Base-by-base conservation (phyloP, 1,284 basidiomycete genomes). In the Apiotrichum porosum region DNA sequence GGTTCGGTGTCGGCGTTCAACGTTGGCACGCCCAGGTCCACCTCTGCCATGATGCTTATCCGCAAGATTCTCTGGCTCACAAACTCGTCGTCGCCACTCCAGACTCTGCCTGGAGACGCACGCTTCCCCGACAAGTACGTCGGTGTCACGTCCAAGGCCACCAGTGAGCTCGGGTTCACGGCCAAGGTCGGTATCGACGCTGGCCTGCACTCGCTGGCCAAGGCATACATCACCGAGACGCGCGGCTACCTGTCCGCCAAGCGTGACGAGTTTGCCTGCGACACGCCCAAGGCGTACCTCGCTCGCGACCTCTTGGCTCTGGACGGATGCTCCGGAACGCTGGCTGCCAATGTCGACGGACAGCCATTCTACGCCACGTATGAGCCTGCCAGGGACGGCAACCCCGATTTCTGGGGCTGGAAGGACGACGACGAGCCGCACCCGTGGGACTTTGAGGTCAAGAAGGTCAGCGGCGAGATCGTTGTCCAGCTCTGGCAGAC, bases 41-140 rank as follows among this genome's bases (percentile, higher is more conserved):
- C 54, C 13, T 44, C 58, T 4, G 58, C 58, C 4, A 51, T 52
- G 35, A 39, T 47, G 13, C 52, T 65, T 8, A 54, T 67, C 47
- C 52, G 52, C 35, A 63, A 59, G 42, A 42, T 57, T 19, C 42
- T 67, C 19, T 45, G 45, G 12, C 50, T 65, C n/a, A 59, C 60
- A 22, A 56, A 60, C 36, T 63, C 61, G 15, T 54, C 58, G 12
- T 65, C 63, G 13, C 61, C 65, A 1, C 17, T 66, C 18, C 63
- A 56, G 30, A 47, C 41, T 18, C 54, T 66, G 18, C 58, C 58
- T 1, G 54, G 47, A 13, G 61, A 65, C 50, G 45, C 51, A 31
- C 52, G 57, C 4, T 61, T 58, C 39, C 62, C 60, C 3, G 51
- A 57, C 26, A 39, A 42, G 18, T 62, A 60, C 31, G 45, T 58